Conservation (phyloP, 768 basidiomycete species). For the Suillus discolor region DNA sequence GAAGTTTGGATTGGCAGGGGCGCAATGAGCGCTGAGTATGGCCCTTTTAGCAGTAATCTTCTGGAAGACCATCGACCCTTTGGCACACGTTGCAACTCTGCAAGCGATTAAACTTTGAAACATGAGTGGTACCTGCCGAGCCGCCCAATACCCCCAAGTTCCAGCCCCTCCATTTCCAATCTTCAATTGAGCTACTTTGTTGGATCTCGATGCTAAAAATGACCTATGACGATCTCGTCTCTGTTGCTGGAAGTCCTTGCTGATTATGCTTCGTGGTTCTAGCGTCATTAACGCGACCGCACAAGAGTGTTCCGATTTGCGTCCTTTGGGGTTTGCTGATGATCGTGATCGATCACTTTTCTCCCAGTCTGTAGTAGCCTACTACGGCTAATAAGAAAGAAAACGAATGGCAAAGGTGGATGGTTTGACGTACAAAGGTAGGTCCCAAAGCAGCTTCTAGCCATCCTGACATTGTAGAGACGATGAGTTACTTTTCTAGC, state of each 20-base stretch:
- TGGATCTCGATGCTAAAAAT: neutral
- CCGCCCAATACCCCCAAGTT: neutral
- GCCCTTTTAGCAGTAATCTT: neutral
- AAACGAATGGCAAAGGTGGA: neutral
- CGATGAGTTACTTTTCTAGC: neutral
- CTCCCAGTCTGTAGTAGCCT: neutral
- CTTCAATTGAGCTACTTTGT: neutral
- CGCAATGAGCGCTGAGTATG: neutral
- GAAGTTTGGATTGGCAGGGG: neutral
- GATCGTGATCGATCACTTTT: neutral
- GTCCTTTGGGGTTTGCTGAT: neutral
- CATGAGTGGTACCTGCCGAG: no score
- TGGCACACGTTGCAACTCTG: neutral
- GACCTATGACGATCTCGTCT: neutral
- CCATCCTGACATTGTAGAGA: neutral
- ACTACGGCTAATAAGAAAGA: neutral
- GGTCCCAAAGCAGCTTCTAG: neutral
- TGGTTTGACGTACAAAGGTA: neutral
- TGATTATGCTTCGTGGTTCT: neutral
- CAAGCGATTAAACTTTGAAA: neutral
- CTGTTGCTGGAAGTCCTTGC: neutral
- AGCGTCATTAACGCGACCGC: neutral
- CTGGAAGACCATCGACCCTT: neutral
- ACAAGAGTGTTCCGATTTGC: neutral
- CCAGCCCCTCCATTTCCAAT: neutral